These are phyloP conservation scores for Xylaria hypoxylon DNA, from an alignment of 2,329 filamentous ascomycete species.

Conservation along the genomic window DNA sequence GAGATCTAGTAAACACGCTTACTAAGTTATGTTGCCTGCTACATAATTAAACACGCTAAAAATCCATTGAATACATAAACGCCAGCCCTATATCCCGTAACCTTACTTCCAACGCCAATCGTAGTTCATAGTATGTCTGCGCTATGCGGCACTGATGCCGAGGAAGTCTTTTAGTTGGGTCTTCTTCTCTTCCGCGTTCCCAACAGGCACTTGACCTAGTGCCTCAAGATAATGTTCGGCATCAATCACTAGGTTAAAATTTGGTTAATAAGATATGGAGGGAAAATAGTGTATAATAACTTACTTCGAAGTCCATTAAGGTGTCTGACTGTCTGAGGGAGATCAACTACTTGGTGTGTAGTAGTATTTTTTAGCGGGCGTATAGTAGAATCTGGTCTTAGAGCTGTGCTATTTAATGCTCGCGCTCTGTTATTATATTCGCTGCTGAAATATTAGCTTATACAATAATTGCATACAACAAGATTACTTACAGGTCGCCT, in stretches of 20 bases:
- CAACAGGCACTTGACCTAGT: not conserved
- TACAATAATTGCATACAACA: not conserved
- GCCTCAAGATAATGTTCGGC: not conserved
- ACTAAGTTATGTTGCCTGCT: too few species aligned
- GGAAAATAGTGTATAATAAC: not conserved
- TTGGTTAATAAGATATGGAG: not conserved
- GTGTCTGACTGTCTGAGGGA: not conserved
- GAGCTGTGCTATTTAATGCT: not conserved
- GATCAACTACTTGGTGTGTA: constrained; percentile 4
- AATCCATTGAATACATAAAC: too few species aligned
- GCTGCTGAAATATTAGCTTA: constrained; percentile 1
- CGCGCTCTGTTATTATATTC: constrained; percentile 3
- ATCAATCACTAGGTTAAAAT: not conserved
- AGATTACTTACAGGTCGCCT: not conserved
- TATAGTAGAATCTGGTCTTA: not conserved
- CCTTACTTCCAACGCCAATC: too few species aligned
- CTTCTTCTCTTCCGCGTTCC: not conserved
- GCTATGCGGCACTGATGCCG: constrained; percentile 3
- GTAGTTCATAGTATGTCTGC: too few species aligned
- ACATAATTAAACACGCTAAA: too few species aligned
- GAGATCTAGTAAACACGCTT: too few species aligned
- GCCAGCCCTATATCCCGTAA: too few species aligned
- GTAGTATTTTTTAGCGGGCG: not conserved
- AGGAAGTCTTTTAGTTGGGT: not conserved
- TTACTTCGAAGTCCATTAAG: too few species aligned